A percentile compares a stretch with the other conserved stretches of the same genome.
Conservation (phyloP, 169 alveolate genomes). For the Theileria luwenshuni region DNA sequence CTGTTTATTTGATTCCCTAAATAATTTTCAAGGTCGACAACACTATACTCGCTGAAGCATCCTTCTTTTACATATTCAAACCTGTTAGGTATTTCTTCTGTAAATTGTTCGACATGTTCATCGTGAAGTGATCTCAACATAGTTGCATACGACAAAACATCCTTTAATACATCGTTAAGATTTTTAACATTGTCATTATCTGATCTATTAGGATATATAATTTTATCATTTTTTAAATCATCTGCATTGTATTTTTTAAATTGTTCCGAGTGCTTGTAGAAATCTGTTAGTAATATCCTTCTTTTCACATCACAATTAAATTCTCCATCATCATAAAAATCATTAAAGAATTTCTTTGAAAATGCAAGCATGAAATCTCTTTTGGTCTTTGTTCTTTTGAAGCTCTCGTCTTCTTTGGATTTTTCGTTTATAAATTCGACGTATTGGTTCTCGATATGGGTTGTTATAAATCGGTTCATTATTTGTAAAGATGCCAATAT, state of each 20-base stretch:
- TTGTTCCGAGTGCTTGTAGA: conserved; percentile 14
- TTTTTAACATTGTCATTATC: too few species aligned
- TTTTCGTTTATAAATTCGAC: conserved; percentile 1
- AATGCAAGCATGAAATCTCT: conserved; percentile 33
- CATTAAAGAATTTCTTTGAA: conserved; percentile 27
- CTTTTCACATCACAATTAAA: conserved; percentile 22
- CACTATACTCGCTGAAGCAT: too few species aligned
- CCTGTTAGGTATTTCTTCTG: conserved; percentile 36
- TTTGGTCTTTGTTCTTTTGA: conserved; percentile 14
- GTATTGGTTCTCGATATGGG: not conserved
- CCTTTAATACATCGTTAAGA: not conserved
- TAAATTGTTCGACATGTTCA: conserved; percentile 20
- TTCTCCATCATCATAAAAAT: conserved; percentile 37
- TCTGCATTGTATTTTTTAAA: not conserved
- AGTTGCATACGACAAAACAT: not conserved
- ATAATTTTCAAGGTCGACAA: not conserved
- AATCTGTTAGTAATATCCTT: conserved; percentile 35
- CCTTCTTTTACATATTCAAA: conserved; percentile 16
- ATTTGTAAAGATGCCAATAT: conserved; percentile 23
- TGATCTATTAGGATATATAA: too few species aligned
- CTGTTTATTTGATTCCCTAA: conserved; percentile 14
- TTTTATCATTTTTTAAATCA: not conserved
- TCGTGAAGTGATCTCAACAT: conserved; percentile 29
- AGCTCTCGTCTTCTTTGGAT: not conserved
- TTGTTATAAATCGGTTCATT: conserved; percentile 10